phyloP scores from a whole-genome alignment of 1,284 basidiomycete species.

The Mycena sp. region DNA sequence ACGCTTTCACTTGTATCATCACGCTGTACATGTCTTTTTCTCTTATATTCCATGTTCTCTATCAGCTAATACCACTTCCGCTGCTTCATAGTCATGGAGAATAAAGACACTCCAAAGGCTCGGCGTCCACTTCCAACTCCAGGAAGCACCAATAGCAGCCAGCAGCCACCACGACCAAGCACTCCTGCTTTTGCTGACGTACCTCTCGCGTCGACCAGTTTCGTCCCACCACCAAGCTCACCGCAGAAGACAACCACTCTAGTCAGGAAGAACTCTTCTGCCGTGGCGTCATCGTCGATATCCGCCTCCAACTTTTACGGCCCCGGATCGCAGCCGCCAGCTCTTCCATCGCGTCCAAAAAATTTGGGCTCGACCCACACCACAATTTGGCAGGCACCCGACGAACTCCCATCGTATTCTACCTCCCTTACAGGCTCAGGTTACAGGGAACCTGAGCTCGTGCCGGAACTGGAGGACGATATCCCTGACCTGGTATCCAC shows the following conservation, averaged over 20 bases:
- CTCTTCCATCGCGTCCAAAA: constrained; percentile 47
- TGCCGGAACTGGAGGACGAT: constrained; percentile 43
- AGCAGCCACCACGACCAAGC: constrained; percentile 10
- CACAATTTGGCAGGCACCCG: constrained; percentile 43
- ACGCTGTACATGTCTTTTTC: constrained; percentile 18
- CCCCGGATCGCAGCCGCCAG: constrained; percentile 31
- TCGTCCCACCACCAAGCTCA: constrained; percentile 6
- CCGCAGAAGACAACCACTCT: constrained; percentile 4
- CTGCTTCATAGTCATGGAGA: constrained; percentile 45
- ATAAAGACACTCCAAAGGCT: constrained; percentile 46
- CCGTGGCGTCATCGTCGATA: constrained; percentile 34
- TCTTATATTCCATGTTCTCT: background rate
- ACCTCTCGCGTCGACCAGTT: constrained; percentile 20
- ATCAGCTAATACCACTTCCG: background rate
- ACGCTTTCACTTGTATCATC: too few species aligned
- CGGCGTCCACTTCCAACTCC: constrained; percentile 36
- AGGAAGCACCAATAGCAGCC: constrained; percentile 9
- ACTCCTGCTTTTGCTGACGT: constrained; percentile 10
- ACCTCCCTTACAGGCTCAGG: constrained; percentile 38
- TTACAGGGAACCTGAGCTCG: constrained; percentile 56
- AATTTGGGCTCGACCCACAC: constrained; percentile 54
- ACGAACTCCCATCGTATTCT: constrained; percentile 44
- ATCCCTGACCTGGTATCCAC: constrained; percentile 45
- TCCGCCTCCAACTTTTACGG: constrained; percentile 50
- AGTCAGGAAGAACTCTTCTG: constrained; percentile 2